Evolutionary conservation across 208 protist species (phyloP).

Genomic region (Leishmania guyanensis): DNA sequence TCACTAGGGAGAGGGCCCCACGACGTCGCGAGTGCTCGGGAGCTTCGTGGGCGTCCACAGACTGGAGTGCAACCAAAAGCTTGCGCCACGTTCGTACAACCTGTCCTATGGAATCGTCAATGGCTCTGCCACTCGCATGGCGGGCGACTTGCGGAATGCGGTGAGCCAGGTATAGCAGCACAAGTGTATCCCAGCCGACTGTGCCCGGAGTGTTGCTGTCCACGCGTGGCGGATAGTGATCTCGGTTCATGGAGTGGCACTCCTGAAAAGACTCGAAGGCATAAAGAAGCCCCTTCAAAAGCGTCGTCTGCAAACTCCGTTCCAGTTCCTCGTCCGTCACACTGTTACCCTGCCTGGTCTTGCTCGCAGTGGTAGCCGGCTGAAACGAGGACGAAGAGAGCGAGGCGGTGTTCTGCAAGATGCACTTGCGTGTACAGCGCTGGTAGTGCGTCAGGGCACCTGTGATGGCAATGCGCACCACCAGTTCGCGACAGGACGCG

Average conservation of each 20-base stretch:
- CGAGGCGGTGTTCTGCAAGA: slow-evolving; percentile 9
- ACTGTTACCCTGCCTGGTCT: not conserved
- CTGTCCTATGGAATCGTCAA: slow-evolving; percentile 69
- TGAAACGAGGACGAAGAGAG: slow-evolving; percentile 5
- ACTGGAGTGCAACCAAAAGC: slow-evolving; percentile 74
- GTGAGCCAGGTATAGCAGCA: slow-evolving; percentile 82
- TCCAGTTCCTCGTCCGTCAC: slow-evolving; percentile 27
- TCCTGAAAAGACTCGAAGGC: slow-evolving; percentile 82
- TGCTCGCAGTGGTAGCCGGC: not conserved
- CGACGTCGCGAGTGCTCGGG: slow-evolving; percentile 82
- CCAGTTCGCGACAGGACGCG: slow-evolving; percentile 41
- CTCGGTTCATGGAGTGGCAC: slow-evolving; percentile 68
- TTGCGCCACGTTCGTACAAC: slow-evolving; percentile 84
- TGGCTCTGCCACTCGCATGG: slow-evolving; percentile 54
- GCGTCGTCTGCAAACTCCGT: slow-evolving; percentile 48
- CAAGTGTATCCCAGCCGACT: slow-evolving; percentile 86
- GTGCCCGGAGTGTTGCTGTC: slow-evolving; percentile 62
- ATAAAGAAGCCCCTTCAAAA: slow-evolving; percentile 68
- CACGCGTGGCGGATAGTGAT: slow-evolving; percentile 61
- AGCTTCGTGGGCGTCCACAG: slow-evolving; percentile 52
- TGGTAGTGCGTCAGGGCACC: slow-evolving; percentile 59
- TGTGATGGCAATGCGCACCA: slow-evolving; percentile 60
- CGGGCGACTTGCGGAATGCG: slow-evolving; percentile 71
- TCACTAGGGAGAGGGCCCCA: slow-evolving; percentile 75
- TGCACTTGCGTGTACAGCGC: slow-evolving; percentile 17